Conservation (phyloP, 202 grass and related monocot genomes). For the Musa balbisiana region DNA sequence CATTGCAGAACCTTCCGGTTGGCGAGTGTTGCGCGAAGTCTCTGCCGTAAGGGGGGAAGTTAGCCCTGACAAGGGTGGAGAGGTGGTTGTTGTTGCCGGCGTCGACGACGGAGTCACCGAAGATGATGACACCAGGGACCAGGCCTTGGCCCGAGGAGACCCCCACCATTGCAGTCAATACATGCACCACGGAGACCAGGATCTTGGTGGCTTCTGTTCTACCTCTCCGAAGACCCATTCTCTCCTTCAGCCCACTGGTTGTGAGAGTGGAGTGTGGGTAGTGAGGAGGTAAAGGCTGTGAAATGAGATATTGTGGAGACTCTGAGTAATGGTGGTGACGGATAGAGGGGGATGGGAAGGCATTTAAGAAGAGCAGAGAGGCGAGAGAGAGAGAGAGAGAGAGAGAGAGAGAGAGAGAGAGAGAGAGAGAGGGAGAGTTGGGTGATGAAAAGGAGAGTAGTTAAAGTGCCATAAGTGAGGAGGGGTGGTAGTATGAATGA, state of each 20-base stretch:
- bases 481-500: background rate
- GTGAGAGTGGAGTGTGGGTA: background rate
- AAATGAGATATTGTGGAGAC: background rate
- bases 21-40: conserved; percentile 66
- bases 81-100: conserved; percentile 90
- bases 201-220: background rate
- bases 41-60: conserved; percentile 89
- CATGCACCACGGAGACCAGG: conserved; percentile 8
- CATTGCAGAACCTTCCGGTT: conserved; percentile 92
- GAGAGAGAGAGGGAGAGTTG: background rate
- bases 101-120: conserved; percentile 92
- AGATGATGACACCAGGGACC: conserved; percentile 87
- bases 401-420: background rate
- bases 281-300: background rate
- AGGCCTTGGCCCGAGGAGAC: conserved; percentile 47
- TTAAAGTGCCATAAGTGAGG: background rate
- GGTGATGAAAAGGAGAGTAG: background rate
- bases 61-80: conserved; percentile 69
- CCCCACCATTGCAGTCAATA: conserved; percentile 15
- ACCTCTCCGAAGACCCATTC: background rate
- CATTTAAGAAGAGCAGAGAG: background rate
- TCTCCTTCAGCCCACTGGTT: background rate
- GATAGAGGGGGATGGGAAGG: background rate
- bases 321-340: background rate
- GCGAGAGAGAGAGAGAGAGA: background rate